These are phyloP conservation scores for Phaeosphaeriaceae sp. DNA, from an alignment of 2,329 filamentous ascomycete species.

Conservation along the genomic window DNA sequence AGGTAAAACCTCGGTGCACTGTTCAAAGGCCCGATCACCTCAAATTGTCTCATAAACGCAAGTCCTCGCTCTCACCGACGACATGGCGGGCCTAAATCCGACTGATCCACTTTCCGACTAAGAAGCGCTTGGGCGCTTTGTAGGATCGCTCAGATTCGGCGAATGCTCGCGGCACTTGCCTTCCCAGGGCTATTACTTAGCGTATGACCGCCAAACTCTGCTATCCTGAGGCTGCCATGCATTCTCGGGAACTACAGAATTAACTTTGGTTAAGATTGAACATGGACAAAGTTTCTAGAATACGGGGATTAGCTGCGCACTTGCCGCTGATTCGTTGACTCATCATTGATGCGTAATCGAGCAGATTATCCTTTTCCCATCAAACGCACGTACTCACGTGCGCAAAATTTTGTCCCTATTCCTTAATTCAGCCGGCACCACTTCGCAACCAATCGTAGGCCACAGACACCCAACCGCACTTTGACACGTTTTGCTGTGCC, in stretches of 20 bases:
- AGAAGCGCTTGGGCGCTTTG: constrained; percentile 2
- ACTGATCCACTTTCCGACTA: neutral
- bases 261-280: neutral
- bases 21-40: constrained; percentile 8
- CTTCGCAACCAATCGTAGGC: constrained; percentile 15
- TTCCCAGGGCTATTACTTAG: constrained; percentile 1
- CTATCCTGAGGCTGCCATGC: constrained; percentile 6
- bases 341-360: neutral
- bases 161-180: constrained; percentile 8
- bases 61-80: neutral
- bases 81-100: neutral
- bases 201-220: constrained; percentile 2
- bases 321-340: neutral
- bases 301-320: constrained; percentile 1
- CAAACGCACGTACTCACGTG: constrained; percentile 6
- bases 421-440: neutral
- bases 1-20: constrained; percentile 1
- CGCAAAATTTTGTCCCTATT: neutral
- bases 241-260: constrained; percentile 6
- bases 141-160: constrained; percentile 6
- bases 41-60: constrained; percentile 1
- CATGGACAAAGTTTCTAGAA: constrained; percentile 4
- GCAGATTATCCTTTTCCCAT: constrained; percentile 1
- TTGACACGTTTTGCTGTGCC: neutral
- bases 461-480: neutral